Base-by-base conservation (phyloP, 2,329 filamentous ascomycete genomes). In the Simplicillium sp. region DNA sequence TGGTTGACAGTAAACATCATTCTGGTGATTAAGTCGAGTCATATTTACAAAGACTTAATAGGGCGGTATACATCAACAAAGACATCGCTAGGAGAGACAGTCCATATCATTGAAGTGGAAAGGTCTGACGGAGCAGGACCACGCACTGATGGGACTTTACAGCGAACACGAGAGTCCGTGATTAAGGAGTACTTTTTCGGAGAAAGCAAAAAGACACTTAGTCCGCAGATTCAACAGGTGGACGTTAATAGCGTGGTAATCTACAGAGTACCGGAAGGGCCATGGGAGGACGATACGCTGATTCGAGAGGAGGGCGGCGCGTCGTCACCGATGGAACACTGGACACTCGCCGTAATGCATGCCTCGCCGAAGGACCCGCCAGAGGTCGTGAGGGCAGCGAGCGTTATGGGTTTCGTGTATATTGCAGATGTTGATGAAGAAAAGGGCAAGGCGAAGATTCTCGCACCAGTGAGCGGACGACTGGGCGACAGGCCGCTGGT, bases 181-280 rank as follows among this genome's bases (percentile, higher is more conserved):
- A 88, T 96, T 39, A 83, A 84, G 49, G 83, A 89, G 51, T 98
- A 98, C 62, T 98, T 98, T 66, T 98, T 96, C 57, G 92, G 92
- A 9, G 83, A 85, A 47, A 64, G 74, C 2, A 80, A 78, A 46
- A 76, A 84, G 43, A 84, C 86, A 0, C 68, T 98, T 2, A 92
- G 85, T 36, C 92, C 92, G 0, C 84, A 89, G 52, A 94, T 87
- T 7, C 87, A 94, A 53, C 83, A 84, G 44, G 77, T 94, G 4
- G 82, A 87, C 46, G 92, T 88, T 56, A 72, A 79, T 44, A 77
- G 80, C 8, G 59, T 96, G 32, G 71, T 77, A 2, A 73, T 97
- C 34, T 95, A 85, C 67, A 78, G 75, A 47, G 69, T 84, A 20
- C 71, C 73, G 4, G 73, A 84, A 44, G 61, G 81, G 77, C 66